phyloP scores from a whole-genome alignment of 805 yeast genomes.

The Barnettozyma salicaria region DNA sequence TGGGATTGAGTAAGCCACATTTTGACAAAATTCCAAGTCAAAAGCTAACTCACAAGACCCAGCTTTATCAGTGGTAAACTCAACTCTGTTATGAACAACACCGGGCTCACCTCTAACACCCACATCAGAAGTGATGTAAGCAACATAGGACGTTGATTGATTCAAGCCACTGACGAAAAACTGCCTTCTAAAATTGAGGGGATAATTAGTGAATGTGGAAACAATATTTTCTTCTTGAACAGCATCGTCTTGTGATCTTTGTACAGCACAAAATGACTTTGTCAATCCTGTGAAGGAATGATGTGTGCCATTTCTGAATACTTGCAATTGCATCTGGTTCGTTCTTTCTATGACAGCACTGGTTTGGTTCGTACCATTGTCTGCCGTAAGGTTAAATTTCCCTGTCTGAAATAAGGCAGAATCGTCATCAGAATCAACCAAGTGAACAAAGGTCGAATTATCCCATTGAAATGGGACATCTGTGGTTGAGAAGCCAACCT shows the following conservation, averaged over 20 bases:
- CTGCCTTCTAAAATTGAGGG: conserved; percentile 50
- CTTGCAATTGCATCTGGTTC: conserved; percentile 33
- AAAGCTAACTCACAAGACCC: conserved; percentile 68
- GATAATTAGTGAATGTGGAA: conserved; percentile 30
- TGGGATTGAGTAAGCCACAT: conserved; percentile 88
- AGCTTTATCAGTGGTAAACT: conserved; percentile 48
- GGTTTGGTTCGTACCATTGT: conserved; percentile 7
- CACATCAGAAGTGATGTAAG: conserved; percentile 52
- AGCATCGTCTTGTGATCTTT: conserved; percentile 24
- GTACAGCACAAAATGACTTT: conserved; percentile 68
- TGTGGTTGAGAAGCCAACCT: conserved; percentile 58
- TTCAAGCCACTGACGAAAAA: conserved; percentile 58
- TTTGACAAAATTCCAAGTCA: conserved; percentile 68
- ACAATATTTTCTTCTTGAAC: conserved; percentile 28
- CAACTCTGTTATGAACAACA: conserved; percentile 48
- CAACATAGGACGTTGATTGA: conserved; percentile 54
- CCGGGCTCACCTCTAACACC: conserved; percentile 48
- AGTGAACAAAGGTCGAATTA: conserved; percentile 42
- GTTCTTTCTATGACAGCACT: conserved; percentile 6
- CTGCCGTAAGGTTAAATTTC: conserved; percentile 31
- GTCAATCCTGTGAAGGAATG: conserved; percentile 36
- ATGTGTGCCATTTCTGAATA: conserved; percentile 39
- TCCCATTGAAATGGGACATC: conserved; percentile 70
- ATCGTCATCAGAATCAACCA: conserved; percentile 65
- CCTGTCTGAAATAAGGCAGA: conserved; percentile 65